Evolutionary conservation across 108 stramenopile genomes (phyloP), one percentile per base, ranked within the genome.

Genomic region (Cyclostephanos invisitatus): DNA sequence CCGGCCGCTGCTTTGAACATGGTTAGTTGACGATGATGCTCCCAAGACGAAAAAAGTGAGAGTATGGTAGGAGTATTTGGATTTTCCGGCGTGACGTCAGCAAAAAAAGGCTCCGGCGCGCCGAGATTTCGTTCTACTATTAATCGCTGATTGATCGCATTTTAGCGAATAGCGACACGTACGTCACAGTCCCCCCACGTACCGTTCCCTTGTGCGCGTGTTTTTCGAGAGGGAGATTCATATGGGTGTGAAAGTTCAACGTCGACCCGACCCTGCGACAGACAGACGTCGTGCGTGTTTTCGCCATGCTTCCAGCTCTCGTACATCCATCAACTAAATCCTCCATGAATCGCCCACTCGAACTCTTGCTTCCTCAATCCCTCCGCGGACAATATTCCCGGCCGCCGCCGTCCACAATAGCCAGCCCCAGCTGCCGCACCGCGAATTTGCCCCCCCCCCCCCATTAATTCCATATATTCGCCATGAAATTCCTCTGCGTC

Each of bases 401-500:
- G 29, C n/a, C n/a, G 58, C 58, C 32, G 58, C 0, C 25, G 58
- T n/a, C 18, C 37, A 27, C 56, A 17, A 27, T 28, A 28, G 36
- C 36, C n/a, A n/a, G n/a, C n/a, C n/a, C 36, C 60, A 59, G 15
- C 60, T 20, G 37, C 60, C 18, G 21, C 37, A 42, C 17, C 28
- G 10, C 38, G 55, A 8, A 17, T 15, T 37, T 38, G 22, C 40
- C 38, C 60, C 18, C 38, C 35, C 5, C 4, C 17, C 5, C 3
- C 0, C 5, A 40, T 44, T 7, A 42, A n/a, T 36, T 0, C 8
- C 60, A 61, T 12, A 59, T 18, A 29, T 14, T 21, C 17, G 84
- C 65, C 73, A 90, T 90, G 89, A 90, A 82, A 80, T 86, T 85
- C 84, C 68, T 89, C 68, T 87, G 77, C 80, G 61, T 89, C 58